A percentile compares a stretch with the other conserved stretches of the same genome.
These are phyloP conservation scores for Pichia sp. DNA, from an alignment of 1,139 yeast genomes.

Conservation along the genomic window DNA sequence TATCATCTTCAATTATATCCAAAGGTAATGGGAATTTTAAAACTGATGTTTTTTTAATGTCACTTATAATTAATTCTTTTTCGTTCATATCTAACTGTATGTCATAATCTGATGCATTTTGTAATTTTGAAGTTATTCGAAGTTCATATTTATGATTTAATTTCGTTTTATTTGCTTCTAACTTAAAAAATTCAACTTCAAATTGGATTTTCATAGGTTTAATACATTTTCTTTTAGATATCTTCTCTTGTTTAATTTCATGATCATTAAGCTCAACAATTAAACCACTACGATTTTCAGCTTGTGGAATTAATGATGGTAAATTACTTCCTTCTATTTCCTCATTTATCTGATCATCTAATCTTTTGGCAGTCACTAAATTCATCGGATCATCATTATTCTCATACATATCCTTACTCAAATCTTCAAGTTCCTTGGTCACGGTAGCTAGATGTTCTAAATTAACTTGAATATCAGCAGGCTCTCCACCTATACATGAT, in stretches of 20 bases:
- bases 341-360: slow-evolving; percentile 26
- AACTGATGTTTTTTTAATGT: not conserved
- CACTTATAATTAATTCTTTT: slow-evolving; percentile 9
- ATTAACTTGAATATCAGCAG: slow-evolving; percentile 31
- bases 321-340: slow-evolving; percentile 31
- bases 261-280: slow-evolving; percentile 3
- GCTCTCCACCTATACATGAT: slow-evolving; percentile 48
- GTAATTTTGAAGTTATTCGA: slow-evolving; percentile 6
- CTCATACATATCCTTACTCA: slow-evolving; percentile 12
- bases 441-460: slow-evolving; percentile 34
- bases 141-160: slow-evolving; percentile 6
- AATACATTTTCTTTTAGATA: no score
- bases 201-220: not conserved
- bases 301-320: slow-evolving; percentile 6
- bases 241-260: not conserved
- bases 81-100: slow-evolving; percentile 5
- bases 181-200: slow-evolving; percentile 3
- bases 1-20: no score
- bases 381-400: slow-evolving; percentile 39
- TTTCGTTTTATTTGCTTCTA: slow-evolving; percentile 5
- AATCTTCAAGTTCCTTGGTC: slow-evolving; percentile 31
- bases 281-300: not conserved
- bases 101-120: not conserved
- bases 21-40: slow-evolving; percentile 13
- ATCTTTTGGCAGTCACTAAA: slow-evolving; percentile 36